Base-by-base conservation (phyloP, 148 eudicot genomes). In the Rhododendron griersonianum region DNA sequence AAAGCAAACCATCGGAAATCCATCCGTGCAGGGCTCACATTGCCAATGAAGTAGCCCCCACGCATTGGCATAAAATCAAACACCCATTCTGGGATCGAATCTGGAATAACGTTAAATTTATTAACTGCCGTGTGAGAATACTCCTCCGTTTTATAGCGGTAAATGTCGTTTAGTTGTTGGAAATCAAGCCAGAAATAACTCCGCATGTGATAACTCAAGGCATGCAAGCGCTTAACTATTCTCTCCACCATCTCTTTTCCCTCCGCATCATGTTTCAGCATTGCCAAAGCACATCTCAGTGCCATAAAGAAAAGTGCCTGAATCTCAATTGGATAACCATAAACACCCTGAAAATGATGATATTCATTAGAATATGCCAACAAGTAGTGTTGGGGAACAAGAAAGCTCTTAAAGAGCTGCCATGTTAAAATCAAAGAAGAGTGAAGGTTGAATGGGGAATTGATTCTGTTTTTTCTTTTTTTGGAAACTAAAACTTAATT, bases 301-400 rank as follows among this genome's bases (percentile, higher is more conserved):
- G 98, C 88, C 99, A 97, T 97, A 76, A 95, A 97, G 95, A 97
- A 97, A 84, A 97, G 98, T 16, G 98, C 93, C 92, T 97, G 99
- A 85, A 97, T 97, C 88, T 97, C 99, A 65, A 95, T 97, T n/a
- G 99, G 99, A 84, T 97, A 97, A 74, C 99, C 99, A 88, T 97
- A 97, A 47, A 97, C 78, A 5, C 99, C 99, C 99, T 97, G 96
- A 82, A 90, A 82, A 45, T 21, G 85, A 57, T 15, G 35, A 61
- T 71, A 30, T 48, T 11, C 53, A 48, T 76, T 81, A 90, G 71
- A 23, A 82, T 63, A 65, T 73, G 33, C 16, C n/a, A 80, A 47
- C 28, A 14, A 7, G 67, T 21, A 81, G 48, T 30, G 28, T 53
- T 28, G 30, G 50, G 50, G 63, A 69, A 37, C 0, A 59, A 77